These are phyloP conservation scores for Plasmodium yoelii DNA, from an alignment of 169 alveolate species.

Conservation along the genomic window DNA sequence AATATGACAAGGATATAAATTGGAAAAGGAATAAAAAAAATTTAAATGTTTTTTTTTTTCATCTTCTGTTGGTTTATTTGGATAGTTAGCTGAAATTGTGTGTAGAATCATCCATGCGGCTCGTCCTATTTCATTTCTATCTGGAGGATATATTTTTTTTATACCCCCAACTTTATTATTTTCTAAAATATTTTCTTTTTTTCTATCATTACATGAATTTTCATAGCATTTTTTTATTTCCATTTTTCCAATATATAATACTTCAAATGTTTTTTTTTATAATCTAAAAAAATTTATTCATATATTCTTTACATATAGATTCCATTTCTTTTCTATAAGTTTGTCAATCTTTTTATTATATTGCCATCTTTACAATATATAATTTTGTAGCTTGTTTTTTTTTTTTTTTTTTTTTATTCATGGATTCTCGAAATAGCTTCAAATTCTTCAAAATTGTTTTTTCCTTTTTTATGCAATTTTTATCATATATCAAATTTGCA, in stretches of 20 bases:
- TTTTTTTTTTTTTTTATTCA: background rate
- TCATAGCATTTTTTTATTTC: constrained; percentile 52
- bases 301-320: background rate
- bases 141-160: constrained; percentile 81
- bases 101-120: constrained; percentile 89
- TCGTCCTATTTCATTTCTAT: constrained; percentile 87
- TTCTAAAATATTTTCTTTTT: constrained; percentile 36
- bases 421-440: no score
- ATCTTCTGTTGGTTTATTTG: constrained; percentile 82
- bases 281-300: background rate
- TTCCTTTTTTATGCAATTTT: no score
- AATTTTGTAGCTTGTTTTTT: background rate
- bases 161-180: constrained; percentile 70
- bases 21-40: constrained; percentile 85
- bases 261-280: no score
- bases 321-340: background rate
- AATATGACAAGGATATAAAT: constrained; percentile 87
- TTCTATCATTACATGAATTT: constrained; percentile 38
- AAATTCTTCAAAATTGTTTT: no score
- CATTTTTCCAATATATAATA: background rate
- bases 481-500: no score
- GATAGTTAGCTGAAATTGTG: constrained; percentile 87
- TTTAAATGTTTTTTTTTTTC: constrained; percentile 75
- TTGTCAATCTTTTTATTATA: background rate
- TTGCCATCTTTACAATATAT: constrained; percentile 1